Base-by-base conservation (phyloP, 2,329 filamentous ascomycete genomes). In the Penicillium psychrosexuale region DNA sequence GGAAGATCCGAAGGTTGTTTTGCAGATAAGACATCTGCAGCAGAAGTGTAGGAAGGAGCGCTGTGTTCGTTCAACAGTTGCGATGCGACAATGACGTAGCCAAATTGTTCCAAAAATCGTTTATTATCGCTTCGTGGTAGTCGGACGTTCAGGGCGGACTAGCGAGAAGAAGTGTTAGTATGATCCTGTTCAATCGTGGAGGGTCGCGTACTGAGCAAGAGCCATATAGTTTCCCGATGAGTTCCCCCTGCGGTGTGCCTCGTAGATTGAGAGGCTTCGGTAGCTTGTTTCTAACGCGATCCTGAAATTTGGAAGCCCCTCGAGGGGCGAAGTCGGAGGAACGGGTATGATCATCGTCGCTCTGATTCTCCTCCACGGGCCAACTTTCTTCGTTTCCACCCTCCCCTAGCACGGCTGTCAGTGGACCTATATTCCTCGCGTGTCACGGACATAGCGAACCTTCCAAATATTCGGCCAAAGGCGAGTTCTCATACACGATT, bases 11-110 rank as follows among this genome's bases (percentile, higher is more conserved):
- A 54, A 17, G 63, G 61, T 27, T 65, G 64, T 11, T 67, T 65
- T 47, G 67, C 66, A 19, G 71, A 66, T 22, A 69, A 59, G 13
- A 73, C 65, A 39, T 71, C 69, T 30, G 67, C 60, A 19, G 72
- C 69, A 27, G 74, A 72, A 9, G 68, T 71, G 59, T 75, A 75
- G 37, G 73, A 74, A 5, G 72, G 71, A 12, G 74, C 71, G 53
- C 69, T 73, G 57, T 75, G 72, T 82, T 84, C 88, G 66, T 85
- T 91, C 38, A 97, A 80, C 13, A 97, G 82, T 70, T 96, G 91
- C 22, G 92, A 97, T 47, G 91, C 91, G 67, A 97, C 89, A 61
- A 97, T 90, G 22, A 90, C 88, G 75, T 97, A 97, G 60, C 92
- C 89, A 68, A 97, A 97, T 69, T 91, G 89, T 74, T 97, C 92